Evolutionary conservation across 208 protist species (phyloP), one percentile per base, ranked within the genome.

Genomic region (Tritrichomonas foetus): DNA sequence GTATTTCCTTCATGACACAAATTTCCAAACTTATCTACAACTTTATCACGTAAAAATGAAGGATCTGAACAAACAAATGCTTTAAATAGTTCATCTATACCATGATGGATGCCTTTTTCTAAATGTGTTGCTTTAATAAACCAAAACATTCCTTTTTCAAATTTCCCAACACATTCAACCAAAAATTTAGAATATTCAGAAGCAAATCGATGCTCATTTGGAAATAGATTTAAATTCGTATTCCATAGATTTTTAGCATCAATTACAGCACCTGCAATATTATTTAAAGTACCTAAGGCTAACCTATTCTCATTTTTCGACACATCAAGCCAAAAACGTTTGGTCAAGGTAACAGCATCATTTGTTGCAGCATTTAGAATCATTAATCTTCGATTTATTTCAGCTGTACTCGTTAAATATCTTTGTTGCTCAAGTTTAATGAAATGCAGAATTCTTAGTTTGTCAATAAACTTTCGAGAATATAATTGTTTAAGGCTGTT

Each of bases 61-160:
- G 78, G 78, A 13, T 57, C 39, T 14, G 47, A 89, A 39, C 33
- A 44, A 36, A 89, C 41, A 49, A 89, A 89, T 33, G 47, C 41
- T 22, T 47, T 9, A 36, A 89, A 89, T 22, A 89, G 47, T 89
- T 44, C 41, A 36, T 89, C 78, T 16, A 57, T 36, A 39, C 27
- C 78, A 20, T 39, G n/a, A 33, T 14, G 25, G 16, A 57, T 27
- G 14, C 78, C 78, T 39, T 57, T 13, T 8, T 89, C 47, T 39
- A 53, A 36, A n/a, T 61, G 47, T 0, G 16, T 89, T 13, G 47
- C 25, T 47, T 89, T 89, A 1, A 89, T 27, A 39, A 57, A 9
- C 78, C 78, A 89, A 49, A 44, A 57, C 0, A 89, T 47, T 47
- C 78, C 78, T 39, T 89, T n/a, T 89, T 89, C 78, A 50, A 57